These are phyloP conservation scores for Tulasnella sp. DNA, from an alignment of 768 basidiomycete genomes.

Conservation along the genomic window DNA sequence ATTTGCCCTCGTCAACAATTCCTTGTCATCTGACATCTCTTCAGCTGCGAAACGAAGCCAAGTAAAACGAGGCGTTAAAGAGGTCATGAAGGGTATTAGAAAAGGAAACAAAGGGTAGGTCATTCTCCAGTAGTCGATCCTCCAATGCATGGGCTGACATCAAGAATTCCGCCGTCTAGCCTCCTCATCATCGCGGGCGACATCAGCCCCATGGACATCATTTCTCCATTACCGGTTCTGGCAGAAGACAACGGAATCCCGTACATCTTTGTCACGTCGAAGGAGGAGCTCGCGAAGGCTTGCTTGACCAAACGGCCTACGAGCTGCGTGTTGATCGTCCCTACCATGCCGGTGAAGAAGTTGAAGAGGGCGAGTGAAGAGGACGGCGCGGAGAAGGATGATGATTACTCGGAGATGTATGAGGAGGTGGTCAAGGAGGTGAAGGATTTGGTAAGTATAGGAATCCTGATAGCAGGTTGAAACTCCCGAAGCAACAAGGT, in stretches of 20 bases:
- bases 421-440: conserved; percentile 82
- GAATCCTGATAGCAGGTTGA: background rate
- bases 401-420: conserved; percentile 79
- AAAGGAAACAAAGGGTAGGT: conserved; percentile 94
- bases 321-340: conserved; percentile 92
- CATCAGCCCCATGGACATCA: conserved; percentile 97
- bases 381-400: conserved; percentile 40
- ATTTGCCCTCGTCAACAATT: background rate
- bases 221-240: conserved; percentile 89
- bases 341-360: conserved; percentile 59
- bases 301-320: conserved; percentile 97
- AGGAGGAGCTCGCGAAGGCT: conserved; percentile 91
- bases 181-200: conserved; percentile 89
- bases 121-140: conserved; percentile 1
- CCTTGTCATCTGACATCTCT: conserved; percentile 6
- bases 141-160: background rate
- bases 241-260: conserved; percentile 90
- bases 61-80: conserved; percentile 96
- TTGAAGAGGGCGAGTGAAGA: conserved; percentile 37
- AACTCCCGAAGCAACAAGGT: background rate
- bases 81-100: conserved; percentile 93
- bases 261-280: conserved; percentile 80
- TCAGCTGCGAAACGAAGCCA: conserved; percentile 88
- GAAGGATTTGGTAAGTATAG: conserved; percentile 44
- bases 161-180: conserved; percentile 29